A percentile compares a stretch with the other conserved stretches of the same genome.
Conservation (phyloP, 2,329 filamentous ascomycete genomes). For the Bimuria novae-zelandiae region DNA sequence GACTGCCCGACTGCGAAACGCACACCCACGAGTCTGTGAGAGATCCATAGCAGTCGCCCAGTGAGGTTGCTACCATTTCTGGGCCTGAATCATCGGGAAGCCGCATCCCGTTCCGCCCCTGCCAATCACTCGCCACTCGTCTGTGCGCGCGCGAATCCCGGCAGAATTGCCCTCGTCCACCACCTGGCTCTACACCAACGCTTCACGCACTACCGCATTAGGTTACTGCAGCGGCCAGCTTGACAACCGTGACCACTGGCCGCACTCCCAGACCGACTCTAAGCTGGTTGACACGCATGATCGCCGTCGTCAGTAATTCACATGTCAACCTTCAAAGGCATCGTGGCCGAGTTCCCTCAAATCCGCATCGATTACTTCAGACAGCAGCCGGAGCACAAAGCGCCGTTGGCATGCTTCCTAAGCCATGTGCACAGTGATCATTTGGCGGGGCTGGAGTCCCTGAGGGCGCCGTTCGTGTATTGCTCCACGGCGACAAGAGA, state of each 20-base stretch:
- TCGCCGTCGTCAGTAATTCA: background rate
- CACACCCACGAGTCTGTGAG: no score
- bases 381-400: constrained; percentile 54
- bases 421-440: constrained; percentile 95
- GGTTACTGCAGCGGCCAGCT: background rate
- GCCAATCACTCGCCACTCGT: constrained; percentile 7
- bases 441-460: constrained; percentile 75
- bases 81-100: background rate
- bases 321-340: constrained; percentile 46
- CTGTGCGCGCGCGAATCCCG: background rate
- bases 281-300: background rate
- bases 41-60: background rate
- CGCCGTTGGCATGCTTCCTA: constrained; percentile 82
- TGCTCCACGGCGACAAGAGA: constrained; percentile 84
- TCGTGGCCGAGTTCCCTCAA: constrained; percentile 70
- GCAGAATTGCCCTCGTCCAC: background rate
- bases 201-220: constrained; percentile 8
- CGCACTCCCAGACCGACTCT: background rate
- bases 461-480: constrained; percentile 83
- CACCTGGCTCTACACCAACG: background rate
- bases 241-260: background rate
- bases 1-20: no score
- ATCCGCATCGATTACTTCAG: constrained; percentile 87
- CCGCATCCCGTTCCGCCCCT: constrained; percentile 6
- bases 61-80: background rate